Evolutionary conservation across 1,284 basidiomycete species (phyloP), one percentile per base, ranked within the genome.

Genomic region (Cutaneotrichosporon mucoides): DNA sequence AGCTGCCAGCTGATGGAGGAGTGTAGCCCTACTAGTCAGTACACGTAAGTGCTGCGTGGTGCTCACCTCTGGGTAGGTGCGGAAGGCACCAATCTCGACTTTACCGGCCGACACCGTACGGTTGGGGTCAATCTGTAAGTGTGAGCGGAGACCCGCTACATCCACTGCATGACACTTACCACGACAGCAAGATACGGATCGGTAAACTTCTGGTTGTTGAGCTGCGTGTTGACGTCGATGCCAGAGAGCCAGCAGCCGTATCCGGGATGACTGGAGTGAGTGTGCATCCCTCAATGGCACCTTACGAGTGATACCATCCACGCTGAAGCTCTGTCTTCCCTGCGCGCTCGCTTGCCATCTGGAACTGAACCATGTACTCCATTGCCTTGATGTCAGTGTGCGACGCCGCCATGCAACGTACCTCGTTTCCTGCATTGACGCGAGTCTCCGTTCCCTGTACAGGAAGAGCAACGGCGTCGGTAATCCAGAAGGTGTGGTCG

Each of bases 361-460:
- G 85, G 71, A 92, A 98, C 70, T 92, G 87, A 52, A 98, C 93
- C 95, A 98, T 98, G 81, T 95, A 99, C 79, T 98, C 96, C 73
- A 94, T 90, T 37, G 95, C 95, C 68, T 74, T 37, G 9, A 34
- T 3, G 43, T 60, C 43, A 63, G 59, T 46, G 33, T 16, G 13
- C 40, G 10, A 3, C 10, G 7, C 5, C 8, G 13, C 46, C 2
- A 12, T 35, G 46, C 4, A 13, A 59, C 69, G 41, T 40, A 70
- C 73, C 79, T 97, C 94, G 74, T 88, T 89, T 34, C 89, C 89
- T 8, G 96, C 96, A 73, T 97, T 99, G 44, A 99, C 95, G 57
- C 95, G 86, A 49, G 96, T 99, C 78, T 99, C 95, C 0, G 96
- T 99, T n/a, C 95, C 95, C 76, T 98, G 91, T 1, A 99, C 96